These are phyloP conservation scores for Plasmodium fragile DNA, from an alignment of 169 alveolate species.

Conservation along the genomic window DNA sequence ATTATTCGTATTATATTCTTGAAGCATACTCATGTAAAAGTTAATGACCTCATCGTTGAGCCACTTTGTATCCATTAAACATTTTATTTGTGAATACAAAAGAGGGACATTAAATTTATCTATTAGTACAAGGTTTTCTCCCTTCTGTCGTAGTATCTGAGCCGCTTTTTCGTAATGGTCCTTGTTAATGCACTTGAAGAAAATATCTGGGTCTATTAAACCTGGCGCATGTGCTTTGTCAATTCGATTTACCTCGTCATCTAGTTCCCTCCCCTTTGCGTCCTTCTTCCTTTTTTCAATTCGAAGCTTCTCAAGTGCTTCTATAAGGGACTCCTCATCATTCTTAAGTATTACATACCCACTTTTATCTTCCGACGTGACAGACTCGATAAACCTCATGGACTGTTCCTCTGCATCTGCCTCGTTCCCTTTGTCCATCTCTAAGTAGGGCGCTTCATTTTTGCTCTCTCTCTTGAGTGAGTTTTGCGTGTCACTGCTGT, in stretches of 20 bases:
- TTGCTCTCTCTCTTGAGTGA: background rate
- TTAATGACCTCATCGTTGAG: slow-evolving; percentile 92
- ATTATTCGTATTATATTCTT: slow-evolving; percentile 82
- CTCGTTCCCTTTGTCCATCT: background rate
- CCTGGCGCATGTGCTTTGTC: background rate
- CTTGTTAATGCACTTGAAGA: slow-evolving; percentile 46
- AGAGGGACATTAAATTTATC: slow-evolving; percentile 27
- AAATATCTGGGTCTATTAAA: slow-evolving; percentile 27
- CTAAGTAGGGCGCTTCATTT: background rate
- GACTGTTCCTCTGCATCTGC: background rate
- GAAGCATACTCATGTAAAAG: slow-evolving; percentile 89
- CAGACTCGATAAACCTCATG: slow-evolving; percentile 23
- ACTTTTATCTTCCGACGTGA: slow-evolving; percentile 1
- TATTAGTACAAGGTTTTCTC: slow-evolving; percentile 34
- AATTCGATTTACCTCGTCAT: background rate
- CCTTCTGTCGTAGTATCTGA: slow-evolving; percentile 23
- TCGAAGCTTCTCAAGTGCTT: slow-evolving; percentile 50
- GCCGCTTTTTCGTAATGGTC: slow-evolving; percentile 45
- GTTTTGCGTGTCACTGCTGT: background rate
- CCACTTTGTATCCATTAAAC: slow-evolving; percentile 90
- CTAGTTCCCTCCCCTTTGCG: background rate
- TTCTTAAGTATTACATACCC: slow-evolving; percentile 41
- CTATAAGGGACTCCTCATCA: slow-evolving; percentile 65
- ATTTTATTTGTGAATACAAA: slow-evolving; percentile 72
- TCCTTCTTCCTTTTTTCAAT: slow-evolving; percentile 32